Percentiles rank a stretch among this genome's conserved stretches.
Evolutionary conservation across 305 asterid genomes (phyloP).

Genomic region (Withania somnifera): DNA sequence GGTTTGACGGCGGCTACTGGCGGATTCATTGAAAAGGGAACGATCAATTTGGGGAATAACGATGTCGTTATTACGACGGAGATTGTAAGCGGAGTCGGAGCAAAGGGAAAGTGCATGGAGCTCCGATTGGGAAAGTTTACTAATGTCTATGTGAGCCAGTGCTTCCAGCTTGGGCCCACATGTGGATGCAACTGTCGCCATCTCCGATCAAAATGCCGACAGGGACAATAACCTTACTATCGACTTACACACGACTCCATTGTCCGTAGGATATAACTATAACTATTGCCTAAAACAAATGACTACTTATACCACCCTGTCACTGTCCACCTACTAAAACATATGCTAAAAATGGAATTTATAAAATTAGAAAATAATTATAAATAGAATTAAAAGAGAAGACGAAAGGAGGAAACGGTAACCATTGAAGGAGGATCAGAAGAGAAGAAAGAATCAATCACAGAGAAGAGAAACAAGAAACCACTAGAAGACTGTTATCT

Average conservation of each 20-base stretch:
- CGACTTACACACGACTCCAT: background rate
- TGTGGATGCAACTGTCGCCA: background rate
- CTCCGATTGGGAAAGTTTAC: slow-evolving; percentile 61
- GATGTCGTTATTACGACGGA: slow-evolving; percentile 39
- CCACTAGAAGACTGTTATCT: too few species aligned
- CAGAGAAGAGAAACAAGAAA: too few species aligned
- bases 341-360: too few species aligned
- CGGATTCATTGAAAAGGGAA: slow-evolving; percentile 70
- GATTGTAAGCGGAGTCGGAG: slow-evolving; percentile 48
- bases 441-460: too few species aligned
- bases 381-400: too few species aligned
- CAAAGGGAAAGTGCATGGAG: slow-evolving; percentile 58
- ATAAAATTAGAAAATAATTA: too few species aligned
- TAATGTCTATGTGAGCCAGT: slow-evolving; percentile 37
- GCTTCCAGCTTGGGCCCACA: slow-evolving; percentile 31
- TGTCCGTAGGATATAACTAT: background rate
- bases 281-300: too few species aligned
- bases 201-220: background rate
- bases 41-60: slow-evolving; percentile 60
- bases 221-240: background rate
- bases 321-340: too few species aligned
- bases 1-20: slow-evolving; percentile 84
- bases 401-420: too few species aligned
- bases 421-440: too few species aligned
- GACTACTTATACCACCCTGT: too few species aligned